A percentile compares a stretch with the other conserved stretches of the same genome.
Conservation (phyloP, 805 yeast genomes). For the Candida odintsovae region DNA sequence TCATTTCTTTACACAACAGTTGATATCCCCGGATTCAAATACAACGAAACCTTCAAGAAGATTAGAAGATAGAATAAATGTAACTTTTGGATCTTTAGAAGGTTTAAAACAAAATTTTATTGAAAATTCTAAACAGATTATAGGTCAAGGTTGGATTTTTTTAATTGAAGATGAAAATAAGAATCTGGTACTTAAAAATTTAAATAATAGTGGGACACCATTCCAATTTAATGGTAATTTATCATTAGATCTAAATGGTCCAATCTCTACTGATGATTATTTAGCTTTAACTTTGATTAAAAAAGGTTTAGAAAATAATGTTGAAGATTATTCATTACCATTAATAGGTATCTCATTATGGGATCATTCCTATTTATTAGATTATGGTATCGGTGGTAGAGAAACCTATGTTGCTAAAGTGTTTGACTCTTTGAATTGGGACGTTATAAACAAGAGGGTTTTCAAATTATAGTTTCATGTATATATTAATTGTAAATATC, state of each 20-base stretch:
- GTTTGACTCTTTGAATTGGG: constrained; percentile 84
- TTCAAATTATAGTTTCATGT: constrained; percentile 23
- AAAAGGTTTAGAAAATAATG: constrained; percentile 32
- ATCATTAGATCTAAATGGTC: constrained; percentile 68
- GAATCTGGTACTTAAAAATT: constrained; percentile 43
- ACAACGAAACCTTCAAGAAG: constrained; percentile 30
- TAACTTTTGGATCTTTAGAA: constrained; percentile 31
- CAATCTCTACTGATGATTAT: constrained; percentile 51
- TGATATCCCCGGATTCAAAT: constrained; percentile 24
- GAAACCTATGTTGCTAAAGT: constrained; percentile 64
- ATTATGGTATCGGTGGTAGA: constrained; percentile 77
- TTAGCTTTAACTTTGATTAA: constrained; percentile 37
- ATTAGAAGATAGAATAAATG: constrained; percentile 30
- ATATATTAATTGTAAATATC: constrained; percentile 2
- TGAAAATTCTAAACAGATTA: constrained; percentile 21
- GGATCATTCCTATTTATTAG: constrained; percentile 84
- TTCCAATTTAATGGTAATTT: constrained; percentile 61
- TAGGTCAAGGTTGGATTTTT: constrained; percentile 72
- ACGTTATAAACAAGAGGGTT: constrained; percentile 47
- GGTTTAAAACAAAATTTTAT: constrained; percentile 11
- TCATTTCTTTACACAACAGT: constrained; percentile 77
- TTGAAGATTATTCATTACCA: constrained; percentile 63
- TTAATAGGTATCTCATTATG: constrained; percentile 75
- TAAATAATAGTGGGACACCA: constrained; percentile 77
- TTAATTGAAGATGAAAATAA: constrained; percentile 63